phyloP scores from a whole-genome alignment of 306 rosid species.

The Senna siamea region DNA sequence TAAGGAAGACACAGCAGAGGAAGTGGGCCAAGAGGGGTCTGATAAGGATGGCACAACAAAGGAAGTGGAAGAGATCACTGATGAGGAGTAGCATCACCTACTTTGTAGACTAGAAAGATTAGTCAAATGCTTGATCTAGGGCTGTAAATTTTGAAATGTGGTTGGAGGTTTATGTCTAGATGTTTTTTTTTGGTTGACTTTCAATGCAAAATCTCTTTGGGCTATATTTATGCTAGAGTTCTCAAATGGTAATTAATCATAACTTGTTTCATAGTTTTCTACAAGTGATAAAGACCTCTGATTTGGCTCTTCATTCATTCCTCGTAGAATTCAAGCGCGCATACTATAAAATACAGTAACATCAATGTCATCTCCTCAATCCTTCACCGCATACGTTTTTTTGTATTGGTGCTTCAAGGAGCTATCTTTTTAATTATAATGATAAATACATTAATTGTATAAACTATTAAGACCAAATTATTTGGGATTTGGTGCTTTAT shows the following conservation, averaged over 20 bases:
- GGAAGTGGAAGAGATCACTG: constrained; percentile 22
- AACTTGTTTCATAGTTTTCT: constrained; percentile 1
- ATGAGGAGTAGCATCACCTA: constrained; percentile 52
- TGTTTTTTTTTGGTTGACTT: not conserved
- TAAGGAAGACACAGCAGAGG: constrained; percentile 43
- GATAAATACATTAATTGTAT: too few relatives aligned
- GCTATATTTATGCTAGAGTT: not conserved
- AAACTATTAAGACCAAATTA: too few relatives aligned
- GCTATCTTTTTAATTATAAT: too few relatives aligned
- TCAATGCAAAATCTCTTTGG: constrained; percentile 27
- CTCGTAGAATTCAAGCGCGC: too few relatives aligned
- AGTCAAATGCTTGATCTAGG: constrained; percentile 3
- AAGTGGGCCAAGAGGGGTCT: constrained; percentile 48
- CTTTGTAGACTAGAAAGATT: not conserved
- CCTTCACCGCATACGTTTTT: too few relatives aligned
- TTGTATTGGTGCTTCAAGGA: too few relatives aligned
- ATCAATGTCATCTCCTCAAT: too few relatives aligned
- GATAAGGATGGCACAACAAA: constrained; percentile 50
- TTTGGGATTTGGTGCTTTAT: too few relatives aligned
- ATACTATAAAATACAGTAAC: too few relatives aligned
- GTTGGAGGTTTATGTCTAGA: constrained; percentile 8
- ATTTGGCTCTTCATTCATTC: not conserved
- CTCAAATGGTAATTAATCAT: constrained; percentile 4
- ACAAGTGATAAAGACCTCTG: not conserved
- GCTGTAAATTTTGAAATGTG: constrained; percentile 44